Conservation (phyloP, 345 rosid genomes). For the Hibiscus syriacus region DNA sequence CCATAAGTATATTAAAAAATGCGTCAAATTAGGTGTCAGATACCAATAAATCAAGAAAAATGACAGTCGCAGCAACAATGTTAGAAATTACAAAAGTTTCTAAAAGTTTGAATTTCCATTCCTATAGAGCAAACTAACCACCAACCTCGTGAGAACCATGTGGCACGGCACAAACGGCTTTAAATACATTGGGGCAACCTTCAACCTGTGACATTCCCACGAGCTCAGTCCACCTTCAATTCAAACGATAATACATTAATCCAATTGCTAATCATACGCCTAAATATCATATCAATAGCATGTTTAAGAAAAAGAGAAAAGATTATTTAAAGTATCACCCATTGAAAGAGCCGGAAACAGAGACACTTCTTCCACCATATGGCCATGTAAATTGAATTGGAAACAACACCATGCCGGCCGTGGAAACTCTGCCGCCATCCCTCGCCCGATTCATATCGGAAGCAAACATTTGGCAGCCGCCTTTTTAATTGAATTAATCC, state of each 20-base stretch:
- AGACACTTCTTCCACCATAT: conserved; percentile 51
- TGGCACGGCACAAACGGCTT: conserved; percentile 43
- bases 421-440: conserved; percentile 20
- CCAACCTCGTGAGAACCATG: conserved; percentile 69
- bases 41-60: background rate
- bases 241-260: conserved; percentile 1
- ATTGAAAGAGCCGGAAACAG: conserved; percentile 53
- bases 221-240: conserved; percentile 49
- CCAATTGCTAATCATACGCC: background rate
- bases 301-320: background rate
- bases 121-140: conserved; percentile 10
- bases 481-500: background rate
- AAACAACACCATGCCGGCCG: conserved; percentile 14
- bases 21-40: background rate
- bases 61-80: background rate
- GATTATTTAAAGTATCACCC: conserved; percentile 32
- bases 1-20: too few relatives aligned
- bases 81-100: background rate
- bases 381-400: conserved; percentile 69
- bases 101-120: background rate
- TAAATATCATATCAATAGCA: background rate
- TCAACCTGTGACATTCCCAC: conserved; percentile 61
- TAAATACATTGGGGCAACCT: conserved; percentile 61
- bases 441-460: conserved; percentile 31
- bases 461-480: conserved; percentile 28